These are phyloP conservation scores for Biscogniauxia marginata DNA, from an alignment of 2,329 filamentous ascomycete species.

Conservation along the genomic window DNA sequence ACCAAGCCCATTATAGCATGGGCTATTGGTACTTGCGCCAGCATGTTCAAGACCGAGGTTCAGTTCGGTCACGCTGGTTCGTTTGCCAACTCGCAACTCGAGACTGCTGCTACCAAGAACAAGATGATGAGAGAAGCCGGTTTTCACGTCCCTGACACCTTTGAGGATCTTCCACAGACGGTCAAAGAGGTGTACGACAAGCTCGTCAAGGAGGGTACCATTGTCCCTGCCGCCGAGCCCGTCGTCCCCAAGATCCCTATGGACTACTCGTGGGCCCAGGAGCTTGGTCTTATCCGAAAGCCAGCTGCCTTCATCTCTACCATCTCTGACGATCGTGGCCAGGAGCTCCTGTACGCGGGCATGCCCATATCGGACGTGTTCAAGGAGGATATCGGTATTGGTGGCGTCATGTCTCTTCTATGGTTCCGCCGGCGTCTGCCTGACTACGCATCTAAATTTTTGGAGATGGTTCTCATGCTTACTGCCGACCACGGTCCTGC, in stretches of 20 bases:
- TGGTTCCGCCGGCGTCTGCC: constrained; percentile 99
- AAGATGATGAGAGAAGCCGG: constrained; percentile 93
- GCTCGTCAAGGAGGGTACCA: constrained; percentile 79
- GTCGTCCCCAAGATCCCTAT: constrained; percentile 98
- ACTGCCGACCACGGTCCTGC: constrained; percentile 98
- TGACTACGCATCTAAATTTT: constrained; percentile 94
- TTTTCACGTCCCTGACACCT: constrained; percentile 91
- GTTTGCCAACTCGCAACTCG: constrained; percentile 98
- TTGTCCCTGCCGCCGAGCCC: constrained; percentile 84
- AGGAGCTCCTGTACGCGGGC: constrained; percentile 96
- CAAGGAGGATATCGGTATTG: constrained; percentile 97
- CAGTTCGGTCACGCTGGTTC: constrained; percentile 99
- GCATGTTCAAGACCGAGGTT: constrained; percentile 99
- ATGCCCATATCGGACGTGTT: constrained; percentile 99
- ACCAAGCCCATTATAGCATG: constrained; percentile 99
- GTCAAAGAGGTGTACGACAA: constrained; percentile 84
- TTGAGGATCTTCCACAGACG: constrained; percentile 84
- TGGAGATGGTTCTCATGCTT: constrained; percentile 99
- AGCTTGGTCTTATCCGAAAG: constrained; percentile 99
- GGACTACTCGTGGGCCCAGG: constrained; percentile 99
- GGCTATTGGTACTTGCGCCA: constrained; percentile 98
- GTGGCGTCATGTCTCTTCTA: constrained; percentile 98
- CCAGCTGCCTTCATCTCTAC: constrained; percentile 99
- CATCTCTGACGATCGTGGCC: constrained; percentile 98
- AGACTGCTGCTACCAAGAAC: constrained; percentile 97